phyloP scores from a whole-genome alignment of 2,329 filamentous ascomycete genomes.

The Fusarium kyushuense region DNA sequence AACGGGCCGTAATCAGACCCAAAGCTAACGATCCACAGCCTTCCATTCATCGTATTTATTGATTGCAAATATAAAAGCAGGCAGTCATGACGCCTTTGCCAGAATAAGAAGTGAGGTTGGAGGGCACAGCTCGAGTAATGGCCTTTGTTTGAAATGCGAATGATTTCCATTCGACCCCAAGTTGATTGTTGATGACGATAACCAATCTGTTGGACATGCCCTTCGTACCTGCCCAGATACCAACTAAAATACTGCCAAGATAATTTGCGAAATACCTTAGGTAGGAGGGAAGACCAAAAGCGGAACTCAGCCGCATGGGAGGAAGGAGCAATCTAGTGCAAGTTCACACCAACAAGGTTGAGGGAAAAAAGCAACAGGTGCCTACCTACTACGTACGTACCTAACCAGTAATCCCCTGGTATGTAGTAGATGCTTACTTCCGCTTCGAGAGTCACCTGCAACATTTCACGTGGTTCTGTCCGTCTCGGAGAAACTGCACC shows the following conservation, averaged over 20 bases:
- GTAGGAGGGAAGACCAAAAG: not conserved
- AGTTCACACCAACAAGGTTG: not conserved
- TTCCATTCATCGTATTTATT: conserved; percentile 8
- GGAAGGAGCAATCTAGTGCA: not conserved
- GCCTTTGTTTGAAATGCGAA: conserved; percentile 2
- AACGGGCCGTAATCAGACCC: conserved; percentile 12
- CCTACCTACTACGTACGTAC: not conserved
- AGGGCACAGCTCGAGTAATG: conserved; percentile 20
- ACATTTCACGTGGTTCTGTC: conserved; percentile 28
- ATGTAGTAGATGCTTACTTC: conserved; percentile 12
- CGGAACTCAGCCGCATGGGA: conserved; percentile 9
- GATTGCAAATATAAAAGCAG: not conserved
- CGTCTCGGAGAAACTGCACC: conserved; percentile 15
- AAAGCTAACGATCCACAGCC: conserved; percentile 13
- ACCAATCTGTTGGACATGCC: not conserved
- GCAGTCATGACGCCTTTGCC: conserved; percentile 22
- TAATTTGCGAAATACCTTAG: not conserved
- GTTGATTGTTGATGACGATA: conserved; percentile 5
- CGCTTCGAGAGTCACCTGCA: conserved; percentile 30
- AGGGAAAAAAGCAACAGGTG: conserved; percentile 6
- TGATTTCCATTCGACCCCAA: conserved; percentile 1
- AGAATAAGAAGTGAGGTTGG: conserved; percentile 1
- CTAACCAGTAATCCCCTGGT: not conserved
- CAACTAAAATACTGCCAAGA: not conserved
- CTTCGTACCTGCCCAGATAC: not conserved